A percentile compares a stretch with the other conserved stretches of the same genome.
These are phyloP conservation scores for Colletotrichum magnum DNA, from an alignment of 2,329 filamentous ascomycete species.

Conservation along the genomic window DNA sequence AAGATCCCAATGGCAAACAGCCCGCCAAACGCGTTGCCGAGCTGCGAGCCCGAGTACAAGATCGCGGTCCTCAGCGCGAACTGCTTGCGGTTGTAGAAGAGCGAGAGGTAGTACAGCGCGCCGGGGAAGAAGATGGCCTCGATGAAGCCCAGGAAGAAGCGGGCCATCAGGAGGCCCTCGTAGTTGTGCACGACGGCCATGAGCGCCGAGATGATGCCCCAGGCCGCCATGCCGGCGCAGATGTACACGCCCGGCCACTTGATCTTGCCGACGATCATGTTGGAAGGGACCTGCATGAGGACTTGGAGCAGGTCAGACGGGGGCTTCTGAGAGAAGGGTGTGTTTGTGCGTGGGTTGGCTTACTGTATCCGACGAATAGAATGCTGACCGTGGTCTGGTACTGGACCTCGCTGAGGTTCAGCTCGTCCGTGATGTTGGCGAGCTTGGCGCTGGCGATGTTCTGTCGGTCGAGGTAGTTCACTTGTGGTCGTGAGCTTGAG, in stretches of 20 bases:
- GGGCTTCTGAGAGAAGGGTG: not conserved
- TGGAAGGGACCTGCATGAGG: conserved; percentile 53
- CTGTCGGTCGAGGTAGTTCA: conserved; percentile 48
- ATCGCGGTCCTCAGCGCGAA: conserved; percentile 51
- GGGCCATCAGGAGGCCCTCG: conserved; percentile 49
- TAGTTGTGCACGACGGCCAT: conserved; percentile 64
- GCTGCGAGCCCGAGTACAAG: conserved; percentile 49
- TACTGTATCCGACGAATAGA: conserved; percentile 53
- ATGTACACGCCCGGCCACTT: conserved; percentile 44
- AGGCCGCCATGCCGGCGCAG: conserved; percentile 43
- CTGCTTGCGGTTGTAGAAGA: conserved; percentile 58
- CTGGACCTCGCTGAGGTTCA: conserved; percentile 48
- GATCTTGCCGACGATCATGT: conserved; percentile 47
- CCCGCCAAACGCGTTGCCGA: conserved; percentile 53
- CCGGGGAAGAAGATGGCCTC: conserved; percentile 56
- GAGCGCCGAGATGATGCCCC: conserved; percentile 44
- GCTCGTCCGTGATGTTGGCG: conserved; percentile 49
- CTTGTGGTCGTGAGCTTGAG: not conserved
- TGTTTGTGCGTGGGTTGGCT: not conserved
- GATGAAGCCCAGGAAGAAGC: conserved; percentile 40
- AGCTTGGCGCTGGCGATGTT: conserved; percentile 52
- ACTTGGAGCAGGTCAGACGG: conserved; percentile 37
- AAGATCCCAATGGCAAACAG: conserved; percentile 52
- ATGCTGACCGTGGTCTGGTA: conserved; percentile 58
- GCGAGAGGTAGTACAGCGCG: conserved; percentile 54